Evolutionary conservation across 169 alveolate species (phyloP), one percentile per base, ranked within the genome.

Genomic region (Plasmodium gonderi): DNA sequence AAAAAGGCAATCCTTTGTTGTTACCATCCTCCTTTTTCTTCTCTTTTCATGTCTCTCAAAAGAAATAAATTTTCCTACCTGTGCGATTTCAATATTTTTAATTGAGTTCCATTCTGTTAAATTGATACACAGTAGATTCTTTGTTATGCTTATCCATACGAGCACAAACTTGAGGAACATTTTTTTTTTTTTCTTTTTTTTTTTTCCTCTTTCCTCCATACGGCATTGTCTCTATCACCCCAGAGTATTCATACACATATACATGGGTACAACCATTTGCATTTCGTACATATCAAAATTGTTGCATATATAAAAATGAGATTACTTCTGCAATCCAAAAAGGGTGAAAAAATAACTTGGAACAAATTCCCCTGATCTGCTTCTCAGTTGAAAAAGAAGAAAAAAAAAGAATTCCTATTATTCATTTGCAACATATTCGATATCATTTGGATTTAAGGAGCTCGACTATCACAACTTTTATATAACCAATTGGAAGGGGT

Each of bases 121-220:
- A 23, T 40, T 14, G n/a, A 75, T 75, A 23, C 81, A 44, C 64
- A 36, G 51, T 17, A 31, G 3, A n/a, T 23, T 31, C 45, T 42
- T 23, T 49, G 68, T 40, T 49, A 75, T 14, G 29, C 81, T 40
- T 75, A 3, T 31, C 54, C n/a, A n/a, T 5, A 75, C 26, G 36
- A 75, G 68, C 38, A 75, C 12, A 40, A 20, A 42, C 64, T 26
- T 75, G 51, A 75, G 33, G 81, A 12, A 33, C 81, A 75, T 75
- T 75, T 75, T 75, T 54, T 8, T 54, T 54, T 54, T n/a, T 54
- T n/a, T 5, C n/a, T 12, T 54, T 3, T n/a, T 54, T 6, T 54
- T 8, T 11, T 14, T 54, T 54, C n/a, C 67, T 31, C 51, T 29
- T 42, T 11, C 26, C 67, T 14, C 64, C 64, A 33, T 20, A 45